These are phyloP conservation scores for Ganoderma boninense DNA, from an alignment of 1,284 basidiomycete genomes.

Conservation along the genomic window DNA sequence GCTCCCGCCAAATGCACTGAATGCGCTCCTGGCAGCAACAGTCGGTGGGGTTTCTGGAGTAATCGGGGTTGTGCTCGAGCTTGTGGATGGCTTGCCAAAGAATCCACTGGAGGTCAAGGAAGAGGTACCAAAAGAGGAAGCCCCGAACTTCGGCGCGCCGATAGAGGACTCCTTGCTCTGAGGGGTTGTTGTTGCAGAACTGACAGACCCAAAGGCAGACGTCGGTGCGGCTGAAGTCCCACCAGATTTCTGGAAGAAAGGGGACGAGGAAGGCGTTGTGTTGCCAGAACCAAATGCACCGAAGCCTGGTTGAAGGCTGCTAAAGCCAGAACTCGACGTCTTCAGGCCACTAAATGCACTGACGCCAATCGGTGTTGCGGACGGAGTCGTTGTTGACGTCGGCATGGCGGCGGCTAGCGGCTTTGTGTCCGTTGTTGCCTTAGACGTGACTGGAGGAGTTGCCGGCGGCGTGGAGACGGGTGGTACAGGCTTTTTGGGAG, in stretches of 20 bases:
- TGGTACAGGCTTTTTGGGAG: conserved; percentile 24
- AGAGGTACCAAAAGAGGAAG: conserved; percentile 25
- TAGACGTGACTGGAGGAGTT: conserved; percentile 22
- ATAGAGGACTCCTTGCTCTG: conserved; percentile 13
- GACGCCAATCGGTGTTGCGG: conserved; percentile 19
- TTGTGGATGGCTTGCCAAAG: conserved; percentile 27
- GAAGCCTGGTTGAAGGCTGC: conserved; percentile 50
- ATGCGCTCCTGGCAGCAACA: conserved; percentile 48
- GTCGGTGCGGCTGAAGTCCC: conserved; percentile 24
- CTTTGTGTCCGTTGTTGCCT: conserved; percentile 3
- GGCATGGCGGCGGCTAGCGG: conserved; percentile 8
- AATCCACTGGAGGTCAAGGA: conserved; percentile 16
- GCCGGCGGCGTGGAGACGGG: conserved; percentile 17
- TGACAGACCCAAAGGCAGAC: conserved; percentile 25
- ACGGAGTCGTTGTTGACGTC: conserved; percentile 13
- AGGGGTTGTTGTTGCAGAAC: conserved; percentile 25
- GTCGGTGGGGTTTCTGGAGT: conserved; percentile 41
- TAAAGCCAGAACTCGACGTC: conserved; percentile 46
- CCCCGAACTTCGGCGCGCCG: conserved; percentile 29
- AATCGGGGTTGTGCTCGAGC: conserved; percentile 25
- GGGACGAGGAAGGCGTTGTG: conserved; percentile 50
- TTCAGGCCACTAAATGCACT: conserved; percentile 39
- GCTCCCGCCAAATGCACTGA: conserved; percentile 56
- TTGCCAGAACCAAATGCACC: conserved; percentile 46
- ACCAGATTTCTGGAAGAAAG: conserved; percentile 59